Evolutionary conservation across 148 eudicot genomes (phyloP).

Genomic region (Rhododendron griersonianum): DNA sequence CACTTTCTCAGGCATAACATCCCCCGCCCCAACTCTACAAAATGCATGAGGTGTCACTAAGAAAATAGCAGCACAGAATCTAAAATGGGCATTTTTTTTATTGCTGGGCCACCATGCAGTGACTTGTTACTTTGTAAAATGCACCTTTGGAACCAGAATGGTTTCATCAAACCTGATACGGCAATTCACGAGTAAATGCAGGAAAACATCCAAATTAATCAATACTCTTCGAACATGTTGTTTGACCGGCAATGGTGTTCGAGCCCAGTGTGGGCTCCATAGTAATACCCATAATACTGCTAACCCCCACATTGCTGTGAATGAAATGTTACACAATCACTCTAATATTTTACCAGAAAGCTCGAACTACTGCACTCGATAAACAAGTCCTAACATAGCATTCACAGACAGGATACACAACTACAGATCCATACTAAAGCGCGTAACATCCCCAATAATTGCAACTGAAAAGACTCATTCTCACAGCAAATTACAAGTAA

Average conservation of each 20-base stretch:
- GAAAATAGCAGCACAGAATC: not conserved
- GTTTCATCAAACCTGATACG: not conserved
- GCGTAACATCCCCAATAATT: not conserved
- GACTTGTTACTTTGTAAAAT: not conserved
- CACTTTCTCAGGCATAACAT: not conserved
- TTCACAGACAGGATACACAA: not conserved
- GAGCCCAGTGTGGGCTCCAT: not conserved
- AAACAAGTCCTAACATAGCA: not conserved
- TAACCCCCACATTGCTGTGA: not conserved
- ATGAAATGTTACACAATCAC: not conserved
- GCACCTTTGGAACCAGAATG: not conserved
- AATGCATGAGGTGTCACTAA: not conserved
- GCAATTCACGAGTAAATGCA: not conserved
- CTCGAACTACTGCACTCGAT: not conserved
- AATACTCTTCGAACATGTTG: not conserved
- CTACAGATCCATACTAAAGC: slow-evolving; percentile 14
- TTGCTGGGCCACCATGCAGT: not conserved
- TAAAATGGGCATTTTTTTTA: not conserved
- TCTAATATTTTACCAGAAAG: not conserved
- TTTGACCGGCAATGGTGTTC: not conserved
- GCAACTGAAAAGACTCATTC: not conserved
- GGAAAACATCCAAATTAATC: not conserved
- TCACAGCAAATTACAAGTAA: not conserved
- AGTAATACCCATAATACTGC: not conserved
- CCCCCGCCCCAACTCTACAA: not conserved